A percentile compares a stretch with the other conserved stretches of the same genome.
These are phyloP conservation scores for Aspergillus oerlinghausenensis DNA, from an alignment of 2,329 filamentous ascomycete genomes.

Conservation along the genomic window DNA sequence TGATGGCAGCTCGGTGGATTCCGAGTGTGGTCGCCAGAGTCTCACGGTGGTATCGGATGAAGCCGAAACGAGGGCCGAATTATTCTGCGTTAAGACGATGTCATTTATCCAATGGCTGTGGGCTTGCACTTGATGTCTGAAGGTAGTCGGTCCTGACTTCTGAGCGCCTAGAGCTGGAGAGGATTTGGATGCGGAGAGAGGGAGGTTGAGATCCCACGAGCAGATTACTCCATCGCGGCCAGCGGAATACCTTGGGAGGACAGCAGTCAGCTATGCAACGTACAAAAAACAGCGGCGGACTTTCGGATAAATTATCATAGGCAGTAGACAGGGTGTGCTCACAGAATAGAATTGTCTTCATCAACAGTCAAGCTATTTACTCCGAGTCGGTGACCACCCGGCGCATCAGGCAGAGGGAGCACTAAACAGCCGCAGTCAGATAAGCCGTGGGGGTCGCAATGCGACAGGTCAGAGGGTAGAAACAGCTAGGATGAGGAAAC, in stretches of 20 bases:
- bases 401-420: conserved; percentile 66
- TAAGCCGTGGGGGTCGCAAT: neutral
- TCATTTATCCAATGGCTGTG: conserved; percentile 98
- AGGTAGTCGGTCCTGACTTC: conserved; percentile 44
- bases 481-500: conserved; percentile 1
- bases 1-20: conserved; percentile 60
- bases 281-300: no score
- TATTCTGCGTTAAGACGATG: conserved; percentile 72
- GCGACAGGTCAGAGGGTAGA: neutral
- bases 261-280: neutral
- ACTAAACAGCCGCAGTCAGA: conserved; percentile 42
- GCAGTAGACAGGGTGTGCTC: conserved; percentile 36
- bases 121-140: conserved; percentile 65
- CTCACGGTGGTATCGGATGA: conserved; percentile 94
- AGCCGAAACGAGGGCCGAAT: conserved; percentile 76
- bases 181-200: conserved; percentile 30
- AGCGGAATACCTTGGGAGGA: conserved; percentile 71
- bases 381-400: conserved; percentile 84
- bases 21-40: conserved; percentile 74
- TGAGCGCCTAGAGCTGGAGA: conserved; percentile 13
- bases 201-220: conserved; percentile 71
- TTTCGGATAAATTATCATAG: neutral
- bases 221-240: conserved; percentile 94
- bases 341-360: conserved; percentile 78
- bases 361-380: conserved; percentile 94